Conservation (phyloP, 305 asterid genomes). For the Fraxinus angustifolia region DNA sequence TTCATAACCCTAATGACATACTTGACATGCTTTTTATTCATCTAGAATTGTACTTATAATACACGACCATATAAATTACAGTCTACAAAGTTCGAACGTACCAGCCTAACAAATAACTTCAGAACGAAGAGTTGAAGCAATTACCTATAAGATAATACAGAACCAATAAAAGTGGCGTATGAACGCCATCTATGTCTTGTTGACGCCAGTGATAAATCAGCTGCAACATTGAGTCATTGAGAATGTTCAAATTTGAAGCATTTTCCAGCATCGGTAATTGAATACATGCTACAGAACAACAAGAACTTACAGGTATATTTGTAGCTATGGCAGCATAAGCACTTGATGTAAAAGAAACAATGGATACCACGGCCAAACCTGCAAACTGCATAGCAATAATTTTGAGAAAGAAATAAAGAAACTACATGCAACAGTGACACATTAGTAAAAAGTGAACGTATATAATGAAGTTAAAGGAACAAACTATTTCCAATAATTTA, state of each 20-base stretch:
- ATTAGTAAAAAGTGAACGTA: neutral
- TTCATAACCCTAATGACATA: neutral
- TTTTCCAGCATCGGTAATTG: neutral
- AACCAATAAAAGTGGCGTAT: constrained; percentile 38
- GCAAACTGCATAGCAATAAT: constrained; percentile 36
- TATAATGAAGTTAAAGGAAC: neutral
- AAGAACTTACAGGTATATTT: constrained; percentile 67
- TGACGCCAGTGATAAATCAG: constrained; percentile 45
- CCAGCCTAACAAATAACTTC: neutral
- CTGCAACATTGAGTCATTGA: constrained; percentile 24
- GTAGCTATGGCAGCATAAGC: constrained; percentile 63
- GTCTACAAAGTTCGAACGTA: neutral
- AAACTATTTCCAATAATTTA: neutral
- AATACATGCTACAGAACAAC: constrained; percentile 10
- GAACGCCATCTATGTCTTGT: constrained; percentile 25
- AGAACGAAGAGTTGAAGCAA: neutral
- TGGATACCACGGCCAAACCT: constrained; percentile 75
- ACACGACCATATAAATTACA: neutral
- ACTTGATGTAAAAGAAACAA: constrained; percentile 72
- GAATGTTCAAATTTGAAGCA: neutral
- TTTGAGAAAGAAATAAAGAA: neutral
- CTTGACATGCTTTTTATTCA: neutral
- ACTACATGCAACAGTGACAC: neutral
- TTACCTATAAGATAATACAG: constrained; percentile 45
- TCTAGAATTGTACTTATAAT: neutral